Conservation (phyloP, 2,329 filamentous ascomycete species). For the Trichoderma sp. region DNA sequence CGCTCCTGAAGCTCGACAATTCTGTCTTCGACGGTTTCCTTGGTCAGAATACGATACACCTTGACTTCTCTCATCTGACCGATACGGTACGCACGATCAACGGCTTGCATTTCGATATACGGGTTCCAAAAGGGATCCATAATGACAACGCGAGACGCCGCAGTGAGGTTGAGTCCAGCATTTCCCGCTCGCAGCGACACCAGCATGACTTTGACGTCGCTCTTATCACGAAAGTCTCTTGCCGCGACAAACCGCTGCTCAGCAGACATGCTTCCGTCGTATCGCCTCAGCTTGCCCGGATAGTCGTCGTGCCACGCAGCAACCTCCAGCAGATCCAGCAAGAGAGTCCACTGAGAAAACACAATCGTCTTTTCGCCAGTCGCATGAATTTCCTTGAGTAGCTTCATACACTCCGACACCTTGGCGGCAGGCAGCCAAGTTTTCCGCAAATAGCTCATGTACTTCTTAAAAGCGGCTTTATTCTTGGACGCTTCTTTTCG, state of each 20-base stretch:
- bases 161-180: slow-evolving; percentile 81
- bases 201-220: slow-evolving; percentile 71
- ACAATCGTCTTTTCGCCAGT: slow-evolving; percentile 69
- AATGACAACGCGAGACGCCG: slow-evolving; percentile 83
- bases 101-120: slow-evolving; percentile 87
- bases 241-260: slow-evolving; percentile 69
- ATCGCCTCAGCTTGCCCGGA: slow-evolving; percentile 64
- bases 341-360: slow-evolving; percentile 77
- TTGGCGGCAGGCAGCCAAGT: slow-evolving; percentile 79
- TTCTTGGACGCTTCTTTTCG: slow-evolving; percentile 68
- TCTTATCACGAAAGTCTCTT: slow-evolving; percentile 63
- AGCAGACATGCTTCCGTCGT: slow-evolving; percentile 80
- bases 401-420: slow-evolving; percentile 73
- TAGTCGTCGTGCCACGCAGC: slow-evolving; percentile 66
- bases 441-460: slow-evolving; percentile 67
- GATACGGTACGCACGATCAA: slow-evolving; percentile 86
- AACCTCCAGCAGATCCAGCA: slow-evolving; percentile 71
- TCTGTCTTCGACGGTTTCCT: slow-evolving; percentile 82
- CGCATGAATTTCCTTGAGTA: slow-evolving; percentile 67
- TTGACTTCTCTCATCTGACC: slow-evolving; percentile 74
- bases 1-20: slow-evolving; percentile 77
- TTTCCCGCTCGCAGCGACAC: slow-evolving; percentile 81
- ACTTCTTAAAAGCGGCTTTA: slow-evolving; percentile 64
- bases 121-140: slow-evolving; percentile 96
- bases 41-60: slow-evolving; percentile 77